Evolutionary conservation across 1,284 basidiomycete genomes (phyloP), one percentile per base, ranked within the genome.

Genomic region (Termitomyces sp.): DNA sequence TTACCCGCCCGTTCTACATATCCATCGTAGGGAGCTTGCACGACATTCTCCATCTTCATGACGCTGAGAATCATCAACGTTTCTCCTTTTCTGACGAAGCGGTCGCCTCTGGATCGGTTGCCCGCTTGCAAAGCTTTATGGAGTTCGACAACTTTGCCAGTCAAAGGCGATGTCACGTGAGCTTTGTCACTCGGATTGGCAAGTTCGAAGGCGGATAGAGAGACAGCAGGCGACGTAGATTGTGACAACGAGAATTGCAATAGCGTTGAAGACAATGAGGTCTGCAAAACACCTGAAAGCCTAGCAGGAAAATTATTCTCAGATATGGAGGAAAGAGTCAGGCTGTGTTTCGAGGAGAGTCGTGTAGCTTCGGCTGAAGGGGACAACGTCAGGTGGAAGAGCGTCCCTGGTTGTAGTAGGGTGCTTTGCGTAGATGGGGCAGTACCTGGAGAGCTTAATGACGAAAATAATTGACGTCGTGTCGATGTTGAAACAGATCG

Each of bases 21-120:
- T 16, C 67, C 68, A 57, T 68, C 66, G 24, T 52, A 52, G 1
- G 67, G 66, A 9, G 68, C 63, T 7, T 54, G 43, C 28, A 75
- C 57, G 3, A 65, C 63, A 49, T 61, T 73, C 57, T 75, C 73
- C 71, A 75, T 75, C 64, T 74, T 75, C 73, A 75, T 75, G 24
- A 70, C 67, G 44, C 68, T 72, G 34, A 75, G 46, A 8, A 71
- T 63, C 9, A 69, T 58, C 30, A 74, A 19, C 9, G 65, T 55
- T 14, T 73, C 71, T 4, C 72, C 72, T 50, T 65, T 67, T 41
- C 55, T 64, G n/a, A 72, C 21, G 46, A 54, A 43, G 24, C 56
- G 52, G 30, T 37, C 46, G 3, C 28, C 16, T 11, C 1, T 43
- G 28, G 28, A 16, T 30, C 16, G 18, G n/a, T 18, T 13, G 5